A percentile compares a stretch with the other conserved stretches of the same genome.
These are phyloP conservation scores for Jatropha podagrica DNA, from an alignment of 441 rosid species.

Conservation along the genomic window DNA sequence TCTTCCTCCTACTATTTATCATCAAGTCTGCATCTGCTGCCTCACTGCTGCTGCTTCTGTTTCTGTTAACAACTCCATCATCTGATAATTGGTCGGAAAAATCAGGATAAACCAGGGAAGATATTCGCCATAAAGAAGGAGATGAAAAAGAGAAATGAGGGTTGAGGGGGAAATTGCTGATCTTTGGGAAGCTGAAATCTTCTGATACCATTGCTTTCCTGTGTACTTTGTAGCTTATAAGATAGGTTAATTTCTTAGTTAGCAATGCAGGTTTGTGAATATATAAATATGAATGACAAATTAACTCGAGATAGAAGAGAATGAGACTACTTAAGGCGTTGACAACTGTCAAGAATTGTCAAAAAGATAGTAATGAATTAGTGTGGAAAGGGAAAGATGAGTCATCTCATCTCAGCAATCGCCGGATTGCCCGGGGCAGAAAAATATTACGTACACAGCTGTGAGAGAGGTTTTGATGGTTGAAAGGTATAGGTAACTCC, in stretches of 20 bases:
- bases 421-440: conserved; percentile 32
- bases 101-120: conserved; percentile 36
- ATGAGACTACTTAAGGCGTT: background rate
- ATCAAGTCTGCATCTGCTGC: background rate
- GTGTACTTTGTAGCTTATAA: too few species aligned
- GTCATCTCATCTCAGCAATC: conserved; percentile 13
- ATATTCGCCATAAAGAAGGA: conserved; percentile 40
- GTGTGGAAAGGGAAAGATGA: background rate
- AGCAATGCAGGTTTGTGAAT: too few species aligned
- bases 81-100: background rate
- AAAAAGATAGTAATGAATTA: background rate
- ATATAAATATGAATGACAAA: too few species aligned
- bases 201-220: conserved; percentile 24
- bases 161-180: conserved; percentile 21
- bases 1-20: too few species aligned
- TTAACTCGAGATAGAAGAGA: too few species aligned
- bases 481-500: conserved; percentile 17
- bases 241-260: too few species aligned
- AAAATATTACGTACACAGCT: background rate
- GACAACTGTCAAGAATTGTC: background rate
- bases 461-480: background rate
- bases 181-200: conserved; percentile 49
- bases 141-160: conserved; percentile 33
- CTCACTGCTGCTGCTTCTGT: too few species aligned
- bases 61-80: background rate